Conservation (phyloP, 805 yeast species). For the Kuraishia capsulata region DNA sequence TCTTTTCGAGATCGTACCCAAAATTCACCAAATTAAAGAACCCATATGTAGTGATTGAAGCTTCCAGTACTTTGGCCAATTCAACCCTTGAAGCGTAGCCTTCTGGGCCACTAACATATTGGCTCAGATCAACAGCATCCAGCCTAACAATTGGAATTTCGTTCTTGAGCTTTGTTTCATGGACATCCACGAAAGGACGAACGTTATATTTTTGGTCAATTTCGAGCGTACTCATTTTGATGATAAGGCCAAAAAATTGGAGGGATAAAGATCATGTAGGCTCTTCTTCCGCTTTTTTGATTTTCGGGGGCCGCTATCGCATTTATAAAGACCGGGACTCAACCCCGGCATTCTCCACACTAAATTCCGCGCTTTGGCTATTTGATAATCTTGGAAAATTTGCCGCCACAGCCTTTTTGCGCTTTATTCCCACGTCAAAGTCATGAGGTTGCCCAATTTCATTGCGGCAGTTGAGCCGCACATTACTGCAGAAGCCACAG, state of each 20-base stretch:
- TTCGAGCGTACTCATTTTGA: background rate
- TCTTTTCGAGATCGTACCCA: conserved; percentile 24
- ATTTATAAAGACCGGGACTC: background rate
- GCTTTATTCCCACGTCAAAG: no score
- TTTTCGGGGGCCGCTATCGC: background rate
- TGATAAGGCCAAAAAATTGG: no score
- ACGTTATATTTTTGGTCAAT: conserved; percentile 18
- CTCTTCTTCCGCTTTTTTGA: background rate
- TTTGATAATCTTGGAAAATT: no score
- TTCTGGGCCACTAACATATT: conserved; percentile 26
- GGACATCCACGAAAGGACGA: conserved; percentile 22
- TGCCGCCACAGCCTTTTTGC: no score
- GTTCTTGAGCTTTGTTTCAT: conserved; percentile 9
- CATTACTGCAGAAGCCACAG: no score
- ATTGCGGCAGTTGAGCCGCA: no score
- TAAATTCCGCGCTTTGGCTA: no score
- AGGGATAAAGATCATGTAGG: background rate
- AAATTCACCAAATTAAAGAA: conserved; percentile 33
- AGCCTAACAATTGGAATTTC: conserved; percentile 16
- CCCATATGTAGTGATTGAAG: conserved; percentile 31
- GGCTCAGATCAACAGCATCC: conserved; percentile 26
- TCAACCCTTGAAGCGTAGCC: conserved; percentile 18
- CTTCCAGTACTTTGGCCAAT: conserved; percentile 29
- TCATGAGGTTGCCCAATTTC: no score
- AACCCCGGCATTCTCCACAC: no score